Evolutionary conservation across 805 yeast genomes (phyloP).

Genomic region (Candida sanyiensis): DNA sequence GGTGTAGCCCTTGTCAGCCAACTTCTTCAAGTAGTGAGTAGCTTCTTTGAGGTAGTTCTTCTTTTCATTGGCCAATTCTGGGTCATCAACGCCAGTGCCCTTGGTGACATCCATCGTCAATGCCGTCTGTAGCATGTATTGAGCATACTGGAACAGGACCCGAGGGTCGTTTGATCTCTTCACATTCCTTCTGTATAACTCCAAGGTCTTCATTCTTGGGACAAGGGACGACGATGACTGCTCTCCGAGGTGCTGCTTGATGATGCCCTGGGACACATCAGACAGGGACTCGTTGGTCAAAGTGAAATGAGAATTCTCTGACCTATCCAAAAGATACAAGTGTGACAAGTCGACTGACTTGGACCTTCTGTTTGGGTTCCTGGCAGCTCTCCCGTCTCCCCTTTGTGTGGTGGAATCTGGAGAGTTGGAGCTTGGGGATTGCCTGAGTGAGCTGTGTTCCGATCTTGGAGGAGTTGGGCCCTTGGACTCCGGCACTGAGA

Average conservation of each 20-base stretch:
- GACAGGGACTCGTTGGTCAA: constrained; percentile 37
- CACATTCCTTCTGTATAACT: constrained; percentile 80
- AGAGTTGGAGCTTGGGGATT: constrained; percentile 3
- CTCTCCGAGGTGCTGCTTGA: constrained; percentile 49
- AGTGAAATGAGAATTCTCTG: constrained; percentile 31
- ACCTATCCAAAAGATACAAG: constrained; percentile 30
- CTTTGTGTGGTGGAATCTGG: not conserved
- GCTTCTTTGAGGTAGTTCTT: constrained; percentile 73
- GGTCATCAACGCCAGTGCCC: constrained; percentile 11
- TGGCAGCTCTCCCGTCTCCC: constrained; percentile 2
- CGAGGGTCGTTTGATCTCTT: constrained; percentile 79
- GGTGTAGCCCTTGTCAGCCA: constrained; percentile 73
- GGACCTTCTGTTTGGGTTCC: constrained; percentile 24
- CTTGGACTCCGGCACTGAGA: too few relatives aligned
- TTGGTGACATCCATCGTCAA: constrained; percentile 42
- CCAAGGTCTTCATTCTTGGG: constrained; percentile 79
- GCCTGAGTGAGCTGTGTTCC: constrained; percentile 3
- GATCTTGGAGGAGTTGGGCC: too few relatives aligned
- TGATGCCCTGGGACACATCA: constrained; percentile 46
- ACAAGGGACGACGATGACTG: constrained; percentile 43
- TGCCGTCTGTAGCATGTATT: constrained; percentile 83
- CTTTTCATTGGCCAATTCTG: constrained; percentile 36
- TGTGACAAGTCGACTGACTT: constrained; percentile 39
- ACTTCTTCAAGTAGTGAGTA: constrained; percentile 54
- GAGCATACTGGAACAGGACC: constrained; percentile 86